Conservation (phyloP, 2,329 filamentous ascomycete species). For the Mycosphaerella sp. region DNA sequence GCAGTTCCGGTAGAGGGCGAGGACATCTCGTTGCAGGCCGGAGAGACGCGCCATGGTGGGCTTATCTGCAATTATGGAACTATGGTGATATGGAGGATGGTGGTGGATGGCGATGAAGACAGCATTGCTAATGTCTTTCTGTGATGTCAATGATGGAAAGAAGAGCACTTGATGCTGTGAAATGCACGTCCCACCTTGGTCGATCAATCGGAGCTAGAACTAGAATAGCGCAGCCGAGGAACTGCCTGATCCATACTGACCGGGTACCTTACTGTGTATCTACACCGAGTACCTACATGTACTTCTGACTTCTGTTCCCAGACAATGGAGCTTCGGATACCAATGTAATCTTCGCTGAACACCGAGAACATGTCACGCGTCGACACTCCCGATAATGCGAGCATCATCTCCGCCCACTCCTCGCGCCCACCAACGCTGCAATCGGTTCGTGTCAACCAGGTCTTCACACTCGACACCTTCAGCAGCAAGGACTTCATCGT, state of each 20-base stretch:
- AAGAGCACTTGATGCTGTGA: background rate
- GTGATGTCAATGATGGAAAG: background rate
- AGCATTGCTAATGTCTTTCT: background rate
- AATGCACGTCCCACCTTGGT: background rate
- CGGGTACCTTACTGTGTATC: too few relatives aligned
- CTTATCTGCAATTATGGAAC: background rate
- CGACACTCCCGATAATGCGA: constrained; percentile 36
- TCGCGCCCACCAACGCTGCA: constrained; percentile 29
- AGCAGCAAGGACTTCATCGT: constrained; percentile 78
- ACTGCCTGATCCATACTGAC: too few relatives aligned
- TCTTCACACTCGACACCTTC: constrained; percentile 75
- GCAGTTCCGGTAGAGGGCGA: constrained; percentile 80
- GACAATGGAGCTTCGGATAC: background rate
- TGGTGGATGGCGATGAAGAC: background rate
- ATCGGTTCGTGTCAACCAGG: constrained; percentile 34
- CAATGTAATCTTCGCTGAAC: background rate
- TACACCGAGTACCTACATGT: background rate
- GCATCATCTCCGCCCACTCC: constrained; percentile 35
- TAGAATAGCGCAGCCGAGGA: too few relatives aligned
- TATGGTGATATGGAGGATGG: background rate
- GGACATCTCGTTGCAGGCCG: constrained; percentile 83
- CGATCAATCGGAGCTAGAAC: constrained; percentile 3
- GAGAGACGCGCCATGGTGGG: constrained; percentile 53
- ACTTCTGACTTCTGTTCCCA: background rate
- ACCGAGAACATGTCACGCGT: constrained; percentile 16